These are phyloP conservation scores for Gossypium longicalyx DNA, from an alignment of 345 rosid genomes.

Conservation along the genomic window DNA sequence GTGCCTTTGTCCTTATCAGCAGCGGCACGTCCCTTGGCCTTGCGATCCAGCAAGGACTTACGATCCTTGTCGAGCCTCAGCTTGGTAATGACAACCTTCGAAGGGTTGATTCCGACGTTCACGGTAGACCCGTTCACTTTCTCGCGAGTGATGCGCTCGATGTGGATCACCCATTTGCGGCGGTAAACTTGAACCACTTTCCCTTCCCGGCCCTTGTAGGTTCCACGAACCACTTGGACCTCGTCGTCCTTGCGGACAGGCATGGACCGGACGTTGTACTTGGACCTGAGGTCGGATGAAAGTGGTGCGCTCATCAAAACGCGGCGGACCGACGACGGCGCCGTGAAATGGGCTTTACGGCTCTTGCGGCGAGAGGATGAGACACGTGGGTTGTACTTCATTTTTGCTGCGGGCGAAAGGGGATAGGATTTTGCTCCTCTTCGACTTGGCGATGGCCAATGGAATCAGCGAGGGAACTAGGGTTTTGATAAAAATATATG, in stretches of 20 bases:
- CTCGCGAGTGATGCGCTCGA: conserved; percentile 9
- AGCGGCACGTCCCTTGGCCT: neutral
- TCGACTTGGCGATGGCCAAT: neutral
- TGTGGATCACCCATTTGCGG: conserved; percentile 6
- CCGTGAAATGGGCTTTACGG: conserved; percentile 4
- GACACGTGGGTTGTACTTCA: conserved; percentile 8
- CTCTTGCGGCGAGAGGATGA: conserved; percentile 1
- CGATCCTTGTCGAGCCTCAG: neutral
- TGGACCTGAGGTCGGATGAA: neutral
- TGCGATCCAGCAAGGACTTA: neutral
- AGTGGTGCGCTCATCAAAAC: neutral
- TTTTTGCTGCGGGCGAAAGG: neutral
- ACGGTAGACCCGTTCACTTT: conserved; percentile 3
- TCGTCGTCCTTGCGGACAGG: conserved; percentile 4
- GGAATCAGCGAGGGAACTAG: neutral
- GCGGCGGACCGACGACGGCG: conserved; percentile 1
- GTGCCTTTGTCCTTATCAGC: neutral
- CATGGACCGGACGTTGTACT: conserved; percentile 7
- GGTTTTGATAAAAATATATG: neutral
- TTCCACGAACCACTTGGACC: conserved; percentile 5
- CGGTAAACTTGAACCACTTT: conserved; percentile 3
- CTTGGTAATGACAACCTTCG: conserved; percentile 3
- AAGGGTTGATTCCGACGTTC: neutral
- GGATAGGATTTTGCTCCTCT: neutral
- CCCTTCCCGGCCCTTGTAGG: conserved; percentile 3